A percentile compares a stretch with the other conserved stretches of the same genome.
These are phyloP conservation scores for Rugosomyces carneus DNA, from an alignment of 1,284 basidiomycete species.

Conservation along the genomic window DNA sequence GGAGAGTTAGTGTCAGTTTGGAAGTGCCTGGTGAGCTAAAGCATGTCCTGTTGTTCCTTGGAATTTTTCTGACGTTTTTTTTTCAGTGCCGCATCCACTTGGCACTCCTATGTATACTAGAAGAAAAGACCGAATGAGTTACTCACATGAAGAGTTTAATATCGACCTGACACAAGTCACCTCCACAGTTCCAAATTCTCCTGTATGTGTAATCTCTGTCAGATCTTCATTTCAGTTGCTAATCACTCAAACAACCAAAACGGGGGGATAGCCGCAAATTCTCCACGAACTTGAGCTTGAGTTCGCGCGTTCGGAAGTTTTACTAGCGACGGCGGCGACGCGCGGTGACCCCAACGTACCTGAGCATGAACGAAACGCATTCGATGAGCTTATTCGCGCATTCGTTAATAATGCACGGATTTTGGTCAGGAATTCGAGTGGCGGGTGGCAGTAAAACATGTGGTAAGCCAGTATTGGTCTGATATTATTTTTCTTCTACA, in stretches of 20 bases:
- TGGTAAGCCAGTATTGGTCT: too few species aligned
- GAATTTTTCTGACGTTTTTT: background rate
- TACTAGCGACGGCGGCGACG: constrained; percentile 52
- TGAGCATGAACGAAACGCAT: constrained; percentile 62
- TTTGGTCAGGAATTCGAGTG: constrained; percentile 57
- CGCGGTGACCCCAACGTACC: constrained; percentile 50
- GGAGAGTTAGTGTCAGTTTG: constrained; percentile 85
- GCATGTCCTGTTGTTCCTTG: background rate
- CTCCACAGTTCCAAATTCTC: constrained; percentile 38
- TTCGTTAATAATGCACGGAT: constrained; percentile 79
- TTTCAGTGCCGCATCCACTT: constrained; percentile 51
- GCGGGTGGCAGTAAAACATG: constrained; percentile 22
- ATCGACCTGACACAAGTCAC: constrained; percentile 94
- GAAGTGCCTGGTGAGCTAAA: constrained; percentile 66
- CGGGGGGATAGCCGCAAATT: constrained; percentile 43
- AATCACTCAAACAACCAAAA: background rate
- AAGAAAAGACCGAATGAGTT: constrained; percentile 89
- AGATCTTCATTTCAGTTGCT: background rate
- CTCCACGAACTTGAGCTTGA: constrained; percentile 72
- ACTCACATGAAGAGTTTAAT: constrained; percentile 86
- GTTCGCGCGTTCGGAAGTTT: constrained; percentile 54
- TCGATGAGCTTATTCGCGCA: constrained; percentile 76
- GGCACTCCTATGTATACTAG: constrained; percentile 55
- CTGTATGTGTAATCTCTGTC: constrained; percentile 30
- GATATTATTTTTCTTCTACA: too few species aligned